A percentile compares a stretch with the other conserved stretches of the same genome.
phyloP scores from a whole-genome alignment of 2,329 filamentous ascomycete genomes.

The Aspergillus bombycis region DNA sequence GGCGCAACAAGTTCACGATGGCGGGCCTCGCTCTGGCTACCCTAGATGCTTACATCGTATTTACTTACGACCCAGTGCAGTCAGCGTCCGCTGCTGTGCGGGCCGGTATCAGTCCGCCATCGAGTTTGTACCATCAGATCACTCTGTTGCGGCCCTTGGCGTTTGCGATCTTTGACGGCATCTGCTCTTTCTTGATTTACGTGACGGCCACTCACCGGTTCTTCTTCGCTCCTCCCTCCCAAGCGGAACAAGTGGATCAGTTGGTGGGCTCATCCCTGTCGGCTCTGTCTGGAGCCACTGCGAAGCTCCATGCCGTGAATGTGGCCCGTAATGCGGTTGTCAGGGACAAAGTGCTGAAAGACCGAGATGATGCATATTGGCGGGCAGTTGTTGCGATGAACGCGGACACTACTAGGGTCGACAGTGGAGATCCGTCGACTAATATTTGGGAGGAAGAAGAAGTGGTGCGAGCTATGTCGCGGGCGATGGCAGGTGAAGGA shows the following conservation, averaged over 20 bases:
- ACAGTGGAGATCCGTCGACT: conserved; percentile 64
- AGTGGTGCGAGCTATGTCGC: conserved; percentile 66
- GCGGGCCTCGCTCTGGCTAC: conserved; percentile 61
- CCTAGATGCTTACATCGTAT: conserved; percentile 68
- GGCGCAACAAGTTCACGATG: conserved; percentile 72
- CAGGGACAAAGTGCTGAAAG: conserved; percentile 72
- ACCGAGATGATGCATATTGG: conserved; percentile 75
- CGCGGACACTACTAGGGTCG: conserved; percentile 50
- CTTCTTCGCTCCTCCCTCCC: conserved; percentile 64
- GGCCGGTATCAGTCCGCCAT: conserved; percentile 63
- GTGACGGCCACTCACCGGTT: conserved; percentile 78
- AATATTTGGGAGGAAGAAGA: conserved; percentile 72
- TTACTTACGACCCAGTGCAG: conserved; percentile 61
- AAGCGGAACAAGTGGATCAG: conserved; percentile 69
- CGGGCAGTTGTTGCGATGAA: conserved; percentile 55
- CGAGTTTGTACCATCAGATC: conserved; percentile 44
- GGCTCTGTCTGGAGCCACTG: conserved; percentile 61
- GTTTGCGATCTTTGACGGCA: conserved; percentile 67
- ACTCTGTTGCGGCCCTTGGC: conserved; percentile 64
- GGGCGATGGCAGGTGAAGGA: conserved; percentile 71
- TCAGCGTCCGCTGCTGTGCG: conserved; percentile 64
- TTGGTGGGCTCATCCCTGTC: conserved; percentile 51
- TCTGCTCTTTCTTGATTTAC: conserved; percentile 70
- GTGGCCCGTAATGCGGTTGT: conserved; percentile 80
- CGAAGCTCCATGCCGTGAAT: conserved; percentile 71